Evolutionary conservation across 2,329 filamentous ascomycete genomes (phyloP).

Genomic region (Canariomyces notabilis): DNA sequence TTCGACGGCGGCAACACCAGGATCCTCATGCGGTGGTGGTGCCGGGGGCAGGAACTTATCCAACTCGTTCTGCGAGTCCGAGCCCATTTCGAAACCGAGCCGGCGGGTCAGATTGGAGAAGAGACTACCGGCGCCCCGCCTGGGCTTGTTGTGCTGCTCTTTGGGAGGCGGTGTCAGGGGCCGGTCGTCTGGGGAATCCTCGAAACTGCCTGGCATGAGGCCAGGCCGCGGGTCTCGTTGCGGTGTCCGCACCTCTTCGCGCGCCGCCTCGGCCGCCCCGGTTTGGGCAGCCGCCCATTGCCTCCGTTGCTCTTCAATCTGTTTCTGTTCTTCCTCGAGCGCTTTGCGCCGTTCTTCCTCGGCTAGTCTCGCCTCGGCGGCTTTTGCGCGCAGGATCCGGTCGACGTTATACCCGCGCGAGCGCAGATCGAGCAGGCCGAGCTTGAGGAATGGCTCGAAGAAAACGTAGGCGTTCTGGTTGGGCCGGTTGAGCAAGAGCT

Average conservation of each 20-base stretch:
- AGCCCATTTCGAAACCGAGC: conserved; percentile 58
- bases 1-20: no score
- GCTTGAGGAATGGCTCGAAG: conserved; percentile 83
- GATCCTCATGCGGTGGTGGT: no score
- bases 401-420: conserved; percentile 95
- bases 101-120: conserved; percentile 65
- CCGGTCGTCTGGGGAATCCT: conserved; percentile 55
- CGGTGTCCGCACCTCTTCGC: conserved; percentile 38
- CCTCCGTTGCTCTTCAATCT: conserved; percentile 53
- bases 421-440: conserved; percentile 75
- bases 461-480: conserved; percentile 87
- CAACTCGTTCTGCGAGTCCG: conserved; percentile 39
- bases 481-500: conserved; percentile 72
- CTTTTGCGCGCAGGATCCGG: conserved; percentile 82
- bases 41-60: conserved; percentile 41
- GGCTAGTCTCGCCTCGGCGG: conserved; percentile 79
- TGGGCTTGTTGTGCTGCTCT: conserved; percentile 39
- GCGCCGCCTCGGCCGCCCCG: conserved; percentile 36
- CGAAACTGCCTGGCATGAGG: conserved; percentile 71
- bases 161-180: conserved; percentile 29
- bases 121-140: conserved; percentile 41
- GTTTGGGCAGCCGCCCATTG: conserved; percentile 43
- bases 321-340: conserved; percentile 65
- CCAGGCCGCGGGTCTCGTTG: conserved; percentile 30
- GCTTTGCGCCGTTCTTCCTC: conserved; percentile 75